Base-by-base conservation (phyloP, 805 yeast species). In the Yarrowia yakushimensis region DNA sequence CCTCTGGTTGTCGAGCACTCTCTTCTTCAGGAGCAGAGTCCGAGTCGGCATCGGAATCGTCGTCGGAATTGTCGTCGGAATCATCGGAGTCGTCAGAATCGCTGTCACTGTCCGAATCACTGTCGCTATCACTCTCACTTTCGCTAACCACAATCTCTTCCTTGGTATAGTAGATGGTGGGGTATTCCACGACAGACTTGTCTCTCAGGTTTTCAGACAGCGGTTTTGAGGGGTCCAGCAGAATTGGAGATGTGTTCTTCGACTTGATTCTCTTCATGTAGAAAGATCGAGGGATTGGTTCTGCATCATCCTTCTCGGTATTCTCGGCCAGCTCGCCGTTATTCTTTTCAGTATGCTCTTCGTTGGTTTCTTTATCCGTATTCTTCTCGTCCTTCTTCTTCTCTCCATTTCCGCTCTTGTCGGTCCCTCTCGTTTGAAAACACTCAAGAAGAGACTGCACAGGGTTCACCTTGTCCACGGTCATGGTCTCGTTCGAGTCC, bases 181-280 rank as follows among this genome's bases (percentile, higher is more conserved):
- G 96, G 67, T 81, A 90, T 70, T 90, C 97, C 34, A 90, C 78
- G 0, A 90, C 88, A 0, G 84, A 77, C 63, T 79, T 78, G 34
- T 84, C 83, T 63, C 76, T 74, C n/a, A 90, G 67, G 0, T 77
- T 76, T 23, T 80, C 82, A 0, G 81, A 81, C 1, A 88, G 74
- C 1, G 78, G 69, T 39, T 42, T 20, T 11, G 39, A 39, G 13
- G 59, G 55, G 22, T 68, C 66, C 28, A 72, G 41, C 9, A 36
- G 22, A 20, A 64, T 39, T 5, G 65, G 48, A 11, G 55, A 45
- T 4, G 54, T 64, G 45, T 64, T 41, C 31, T 63, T 54, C 12
- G 65, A 64, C 20, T 67, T 64, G n/a, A 66, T 65, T 50, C 67
- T 65, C 11, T 63, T 61, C 59, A 70, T 63, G 23, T 65, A 62